Percentiles rank a stretch among this genome's conserved stretches.
Conservation (phyloP, 495 filamentous ascomycete genomes). For the Neurospora sp. region DNA sequence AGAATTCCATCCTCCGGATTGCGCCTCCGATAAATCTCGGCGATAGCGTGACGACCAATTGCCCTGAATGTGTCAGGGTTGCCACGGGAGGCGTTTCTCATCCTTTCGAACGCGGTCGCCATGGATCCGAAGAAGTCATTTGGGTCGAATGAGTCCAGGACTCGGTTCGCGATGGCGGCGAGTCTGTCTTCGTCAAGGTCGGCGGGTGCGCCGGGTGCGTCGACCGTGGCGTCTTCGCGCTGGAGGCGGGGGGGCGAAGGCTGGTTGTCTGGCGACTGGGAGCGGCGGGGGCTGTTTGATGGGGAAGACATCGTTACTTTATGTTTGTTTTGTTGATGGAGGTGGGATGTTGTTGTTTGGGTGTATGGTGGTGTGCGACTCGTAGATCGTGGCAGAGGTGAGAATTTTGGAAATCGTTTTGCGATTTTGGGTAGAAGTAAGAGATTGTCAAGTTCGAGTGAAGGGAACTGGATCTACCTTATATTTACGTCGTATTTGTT, state of each 20-base stretch:
- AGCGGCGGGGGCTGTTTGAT: background rate
- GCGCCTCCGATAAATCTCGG: background rate
- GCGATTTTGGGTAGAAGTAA: background rate
- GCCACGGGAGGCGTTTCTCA: background rate
- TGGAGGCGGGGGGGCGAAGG: background rate
- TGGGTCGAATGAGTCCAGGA: background rate
- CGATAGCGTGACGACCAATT: rapidly evolving
- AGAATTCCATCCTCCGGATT: background rate
- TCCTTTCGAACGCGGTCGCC: background rate
- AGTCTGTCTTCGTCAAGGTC: background rate
- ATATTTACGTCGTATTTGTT: background rate
- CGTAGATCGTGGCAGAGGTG: background rate
- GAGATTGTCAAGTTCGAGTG: background rate
- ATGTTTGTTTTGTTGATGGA: background rate
- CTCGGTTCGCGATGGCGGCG: background rate
- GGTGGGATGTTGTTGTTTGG: background rate
- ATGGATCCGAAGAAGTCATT: background rate
- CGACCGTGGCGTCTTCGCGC: background rate
- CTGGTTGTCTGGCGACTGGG: background rate
- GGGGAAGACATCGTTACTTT: background rate
- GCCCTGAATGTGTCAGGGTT: background rate
- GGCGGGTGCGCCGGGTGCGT: background rate
- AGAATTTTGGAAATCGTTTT: background rate
- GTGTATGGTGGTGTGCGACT: background rate
- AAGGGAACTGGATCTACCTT: background rate